These are phyloP conservation scores for Pythium coloratum DNA, from an alignment of 352 stramenopile genomes.

Conservation along the genomic window DNA sequence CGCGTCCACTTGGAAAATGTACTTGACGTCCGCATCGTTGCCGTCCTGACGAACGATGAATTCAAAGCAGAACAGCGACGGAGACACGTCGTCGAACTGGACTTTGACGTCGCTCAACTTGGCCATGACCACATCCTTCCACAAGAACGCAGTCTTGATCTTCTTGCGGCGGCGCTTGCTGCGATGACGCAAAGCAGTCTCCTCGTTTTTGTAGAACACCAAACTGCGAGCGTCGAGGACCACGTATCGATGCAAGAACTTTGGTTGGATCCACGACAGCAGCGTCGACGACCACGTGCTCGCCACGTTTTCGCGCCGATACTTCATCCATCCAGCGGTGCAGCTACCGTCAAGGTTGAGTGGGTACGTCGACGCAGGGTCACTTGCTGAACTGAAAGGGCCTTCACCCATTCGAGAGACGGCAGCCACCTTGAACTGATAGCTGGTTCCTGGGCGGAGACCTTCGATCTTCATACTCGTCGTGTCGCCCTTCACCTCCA, in stretches of 20 bases:
- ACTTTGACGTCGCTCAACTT: conserved; percentile 68
- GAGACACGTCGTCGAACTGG: conserved; percentile 84
- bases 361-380: conserved; percentile 66
- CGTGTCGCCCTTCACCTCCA: conserved; percentile 64
- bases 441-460: conserved; percentile 74
- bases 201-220: conserved; percentile 84
- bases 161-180: conserved; percentile 75
- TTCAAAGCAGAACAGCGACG: conserved; percentile 80
- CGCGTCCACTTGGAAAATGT: conserved; percentile 73
- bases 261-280: conserved; percentile 70
- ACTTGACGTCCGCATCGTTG: conserved; percentile 63
- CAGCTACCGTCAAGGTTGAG: conserved; percentile 75
- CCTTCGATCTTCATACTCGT: conserved; percentile 68
- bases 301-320: conserved; percentile 63
- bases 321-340: conserved; percentile 87
- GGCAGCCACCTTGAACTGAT: conserved; percentile 86
- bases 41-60: conserved; percentile 56
- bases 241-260: conserved; percentile 81
- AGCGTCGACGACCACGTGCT: conserved; percentile 46
- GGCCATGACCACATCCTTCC: conserved; percentile 63
- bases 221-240: conserved; percentile 71
- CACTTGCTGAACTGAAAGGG: conserved; percentile 72
- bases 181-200: conserved; percentile 74
- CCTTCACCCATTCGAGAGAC: conserved; percentile 87
- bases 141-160: conserved; percentile 74